These are phyloP conservation scores for Pseudognaphalium luteoalbum DNA, from an alignment of 129 eudicot genomes.

Conservation along the genomic window DNA sequence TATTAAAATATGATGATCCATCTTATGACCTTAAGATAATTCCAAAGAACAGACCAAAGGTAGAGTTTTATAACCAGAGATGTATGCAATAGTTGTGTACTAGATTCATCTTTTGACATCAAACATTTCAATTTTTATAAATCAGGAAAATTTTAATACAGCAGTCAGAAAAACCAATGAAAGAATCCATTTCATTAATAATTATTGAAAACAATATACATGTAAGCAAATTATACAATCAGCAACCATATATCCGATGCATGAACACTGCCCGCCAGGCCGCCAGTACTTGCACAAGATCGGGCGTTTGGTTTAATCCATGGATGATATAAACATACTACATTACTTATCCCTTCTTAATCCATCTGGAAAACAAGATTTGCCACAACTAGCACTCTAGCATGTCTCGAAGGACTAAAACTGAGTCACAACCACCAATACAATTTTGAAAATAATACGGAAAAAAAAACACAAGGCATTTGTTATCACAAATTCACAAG, in stretches of 20 bases:
- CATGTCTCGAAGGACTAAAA: neutral
- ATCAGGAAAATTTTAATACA: neutral
- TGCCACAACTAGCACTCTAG: slow-evolving; percentile 6
- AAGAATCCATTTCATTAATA: neutral
- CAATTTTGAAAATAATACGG: neutral
- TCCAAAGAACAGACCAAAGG: too few species aligned
- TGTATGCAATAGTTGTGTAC: too few species aligned
- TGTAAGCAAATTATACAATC: neutral
- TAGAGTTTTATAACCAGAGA: too few species aligned
- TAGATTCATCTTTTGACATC: neutral
- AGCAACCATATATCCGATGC: neutral
- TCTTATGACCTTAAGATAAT: too few species aligned
- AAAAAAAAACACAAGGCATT: neutral
- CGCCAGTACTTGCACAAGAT: neutral
- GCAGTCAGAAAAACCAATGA: neutral
- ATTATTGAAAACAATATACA: neutral
- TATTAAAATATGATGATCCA: too few species aligned
- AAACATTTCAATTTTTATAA: neutral
- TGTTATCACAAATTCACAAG: neutral
- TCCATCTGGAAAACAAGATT: neutral
- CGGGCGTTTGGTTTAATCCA: neutral
- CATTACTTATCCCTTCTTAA: neutral
- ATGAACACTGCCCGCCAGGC: neutral
- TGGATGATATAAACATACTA: neutral
- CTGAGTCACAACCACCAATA: neutral